Evolutionary conservation across 2,329 filamentous ascomycete genomes (phyloP), one percentile per base, ranked within the genome.

Genomic region (Pseudocercospora fijiensis): DNA sequence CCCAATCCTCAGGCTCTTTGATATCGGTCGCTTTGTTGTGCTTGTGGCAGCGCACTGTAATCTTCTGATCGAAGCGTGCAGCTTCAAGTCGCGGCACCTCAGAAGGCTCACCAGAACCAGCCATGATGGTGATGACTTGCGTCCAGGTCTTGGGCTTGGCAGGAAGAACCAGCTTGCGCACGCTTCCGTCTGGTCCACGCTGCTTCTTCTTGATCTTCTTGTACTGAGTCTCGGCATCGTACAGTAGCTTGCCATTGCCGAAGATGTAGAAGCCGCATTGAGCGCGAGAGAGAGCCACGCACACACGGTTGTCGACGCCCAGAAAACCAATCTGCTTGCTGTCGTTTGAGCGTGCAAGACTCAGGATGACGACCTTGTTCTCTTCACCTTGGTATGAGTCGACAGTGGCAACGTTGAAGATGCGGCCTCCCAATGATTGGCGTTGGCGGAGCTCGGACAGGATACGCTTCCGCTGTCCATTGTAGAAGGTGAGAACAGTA

Each of bases 351-450:
- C 93, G 85, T 2, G 95, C 92, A 0, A 96, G 79, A 0, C 92
- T 96, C 0, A 96, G 79, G 1, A 96, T 74, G 9, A 97, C 82
- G 8, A 96, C 81, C 24, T 93, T 90, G 66, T 96, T 96, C 74
- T 96, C 92, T 71, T 96, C 92, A 11, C 92, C 92, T 75, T 96
- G 92, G 72, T 94, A 96, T 0, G 90, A 91, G 72, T 96, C 93
- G 0, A 97, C 90, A 0, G 92, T 96, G 33, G 86, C 85, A 1
- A 96, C 88, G 61, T 79, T 76, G 51, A 87, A 78, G 57, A 81
- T 79, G 0, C 53, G 45, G 52, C 60, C 58, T 7, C 60, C 27
- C 16, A 73, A 64, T 11, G 43, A 53, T 9, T 58, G 26, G 10
- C 62, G 59, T 22, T 60, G 57, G 10, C 77, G 75, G 3, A 88